phyloP scores from a whole-genome alignment of 495 filamentous ascomycete genomes.

The Trichoderma orchidacearum region DNA sequence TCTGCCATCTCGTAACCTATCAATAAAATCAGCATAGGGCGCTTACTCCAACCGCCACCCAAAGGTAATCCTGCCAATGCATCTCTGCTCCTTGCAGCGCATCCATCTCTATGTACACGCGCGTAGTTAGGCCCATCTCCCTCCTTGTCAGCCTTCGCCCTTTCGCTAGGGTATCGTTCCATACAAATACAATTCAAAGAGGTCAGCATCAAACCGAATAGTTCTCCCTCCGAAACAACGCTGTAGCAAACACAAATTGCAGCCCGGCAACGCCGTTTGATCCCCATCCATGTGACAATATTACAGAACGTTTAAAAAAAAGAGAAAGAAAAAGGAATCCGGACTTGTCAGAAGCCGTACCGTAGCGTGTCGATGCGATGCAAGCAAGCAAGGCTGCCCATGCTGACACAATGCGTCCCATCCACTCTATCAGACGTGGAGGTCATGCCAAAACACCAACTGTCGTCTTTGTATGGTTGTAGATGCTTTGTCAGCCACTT shows the following conservation, averaged over 20 bases:
- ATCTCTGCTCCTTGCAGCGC: neutral
- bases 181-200: neutral
- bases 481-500: neutral
- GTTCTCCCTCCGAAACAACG: neutral
- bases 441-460: neutral
- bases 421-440: neutral
- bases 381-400: neutral
- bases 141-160: neutral
- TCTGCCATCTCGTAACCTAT: neutral
- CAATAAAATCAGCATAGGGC: neutral
- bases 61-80: neutral
- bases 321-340: neutral
- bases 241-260: neutral
- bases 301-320: neutral
- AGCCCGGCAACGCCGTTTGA: neutral
- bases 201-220: neutral
- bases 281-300: neutral
- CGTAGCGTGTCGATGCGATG: neutral
- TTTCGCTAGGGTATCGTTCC: neutral
- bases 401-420: neutral
- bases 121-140: neutral
- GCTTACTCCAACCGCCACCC: neutral
- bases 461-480: neutral
- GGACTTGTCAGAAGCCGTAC: neutral
- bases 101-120: neutral